These are phyloP conservation scores for Psophocarpus tetragonolobus DNA, from an alignment of 306 rosid genomes.

Conservation along the genomic window DNA sequence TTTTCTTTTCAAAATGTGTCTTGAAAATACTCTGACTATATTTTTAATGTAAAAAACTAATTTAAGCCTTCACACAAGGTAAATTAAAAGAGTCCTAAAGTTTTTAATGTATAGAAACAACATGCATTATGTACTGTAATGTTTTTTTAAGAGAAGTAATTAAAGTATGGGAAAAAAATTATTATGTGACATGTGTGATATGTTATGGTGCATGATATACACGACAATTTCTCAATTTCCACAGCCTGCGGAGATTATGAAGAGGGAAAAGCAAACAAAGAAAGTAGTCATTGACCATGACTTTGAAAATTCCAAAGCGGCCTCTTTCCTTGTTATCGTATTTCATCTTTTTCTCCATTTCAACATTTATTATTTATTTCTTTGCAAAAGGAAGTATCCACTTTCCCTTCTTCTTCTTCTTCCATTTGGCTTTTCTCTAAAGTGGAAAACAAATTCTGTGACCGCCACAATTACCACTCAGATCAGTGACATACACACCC, in stretches of 20 bases:
- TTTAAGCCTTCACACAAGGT: background rate
- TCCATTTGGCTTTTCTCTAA: slow-evolving; percentile 40
- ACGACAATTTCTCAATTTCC: slow-evolving; percentile 41
- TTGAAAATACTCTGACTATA: background rate
- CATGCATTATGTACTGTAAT: background rate
- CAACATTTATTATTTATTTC: slow-evolving; percentile 16
- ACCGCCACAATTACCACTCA: slow-evolving; percentile 37
- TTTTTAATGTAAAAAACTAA: background rate
- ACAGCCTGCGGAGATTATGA: slow-evolving; percentile 42
- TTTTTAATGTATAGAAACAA: background rate
- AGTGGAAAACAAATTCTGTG: slow-evolving; percentile 31
- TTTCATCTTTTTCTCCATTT: slow-evolving; percentile 49
- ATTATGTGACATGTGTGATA: background rate
- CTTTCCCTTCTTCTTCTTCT: slow-evolving; percentile 39
- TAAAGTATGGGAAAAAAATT: no score
- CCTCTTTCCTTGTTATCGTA: slow-evolving; percentile 45
- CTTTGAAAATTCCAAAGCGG: slow-evolving; percentile 72
- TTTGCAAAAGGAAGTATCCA: slow-evolving; percentile 13
- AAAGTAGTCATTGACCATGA: slow-evolving; percentile 57
- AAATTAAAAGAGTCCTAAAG: background rate
- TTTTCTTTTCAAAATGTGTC: background rate
- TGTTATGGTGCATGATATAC: background rate
- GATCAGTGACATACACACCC: slow-evolving; percentile 49
- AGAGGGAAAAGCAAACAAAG: slow-evolving; percentile 44
- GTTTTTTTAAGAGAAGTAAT: background rate